phyloP scores from a whole-genome alignment of 1,139 yeast genomes.

The Pneumocystis murina region DNA sequence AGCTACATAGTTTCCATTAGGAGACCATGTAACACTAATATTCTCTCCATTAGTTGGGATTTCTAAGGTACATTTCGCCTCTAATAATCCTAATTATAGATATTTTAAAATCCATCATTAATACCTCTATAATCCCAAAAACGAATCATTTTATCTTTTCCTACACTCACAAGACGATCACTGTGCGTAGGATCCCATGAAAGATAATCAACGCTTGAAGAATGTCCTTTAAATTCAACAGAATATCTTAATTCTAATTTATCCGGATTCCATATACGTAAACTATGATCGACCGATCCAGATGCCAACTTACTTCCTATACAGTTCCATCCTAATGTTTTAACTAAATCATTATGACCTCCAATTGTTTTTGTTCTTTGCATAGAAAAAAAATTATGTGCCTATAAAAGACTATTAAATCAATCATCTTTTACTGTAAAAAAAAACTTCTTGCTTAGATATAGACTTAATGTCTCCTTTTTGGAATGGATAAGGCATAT shows the following conservation, averaged over 20 bases:
- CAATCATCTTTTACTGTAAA: neutral
- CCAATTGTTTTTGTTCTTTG: conserved; percentile 21
- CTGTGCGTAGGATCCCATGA: conserved; percentile 16
- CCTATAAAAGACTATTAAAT: neutral
- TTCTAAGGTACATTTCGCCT: conserved; percentile 2
- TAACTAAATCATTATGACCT: conserved; percentile 23
- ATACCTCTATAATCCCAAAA: conserved; percentile 15
- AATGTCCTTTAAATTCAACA: conserved; percentile 13
- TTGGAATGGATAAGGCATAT: neutral
- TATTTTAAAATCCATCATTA: neutral
- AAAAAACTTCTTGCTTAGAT: neutral
- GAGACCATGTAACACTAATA: conserved; percentile 78
- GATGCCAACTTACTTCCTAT: conserved; percentile 15
- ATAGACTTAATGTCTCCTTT: neutral
- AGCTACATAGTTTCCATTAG: conserved; percentile 80
- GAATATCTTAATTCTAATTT: conserved; percentile 13
- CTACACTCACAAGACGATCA: conserved; percentile 14
- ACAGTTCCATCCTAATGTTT: conserved; percentile 15
- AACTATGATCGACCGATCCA: conserved; percentile 9
- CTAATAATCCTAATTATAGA: neutral
- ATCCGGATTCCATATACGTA: conserved; percentile 17
- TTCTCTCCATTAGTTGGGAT: conserved; percentile 5
- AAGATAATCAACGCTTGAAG: conserved; percentile 11
- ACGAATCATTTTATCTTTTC: conserved; percentile 14
- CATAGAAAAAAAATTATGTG: neutral